Evolutionary conservation across 73 alveolate genomes (phyloP), one percentile per base, ranked within the genome.

Genomic region (Durusdinium trenchii): DNA sequence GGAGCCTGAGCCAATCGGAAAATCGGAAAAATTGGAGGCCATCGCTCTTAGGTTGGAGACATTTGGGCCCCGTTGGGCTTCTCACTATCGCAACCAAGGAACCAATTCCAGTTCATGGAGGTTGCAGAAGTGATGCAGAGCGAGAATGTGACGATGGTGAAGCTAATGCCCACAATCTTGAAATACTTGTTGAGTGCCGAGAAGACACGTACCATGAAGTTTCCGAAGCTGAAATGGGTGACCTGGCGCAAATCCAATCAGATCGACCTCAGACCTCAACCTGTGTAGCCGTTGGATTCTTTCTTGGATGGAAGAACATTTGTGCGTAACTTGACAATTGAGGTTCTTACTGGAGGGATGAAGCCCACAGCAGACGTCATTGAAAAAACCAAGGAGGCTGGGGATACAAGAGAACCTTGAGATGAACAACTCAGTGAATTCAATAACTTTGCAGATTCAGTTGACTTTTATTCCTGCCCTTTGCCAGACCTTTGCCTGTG

Each of bases 101-200:
- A 91, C 78, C 98, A 91, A 89, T 91, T 91, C n/a, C 98, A 91
- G 84, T 91, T 91, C 98, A 91, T 91, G 78, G 98, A 91, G 60
- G 98, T 91, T 12, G 98, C 98, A 7, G n/a, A 36, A 30, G 71
- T 91, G 98, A 91, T 91, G 98, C 76, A 76, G 35, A 89, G 71
- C 57, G 98, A 91, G 47, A 32, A 91, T 87, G 98, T 91, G 78
- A 91, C 79, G 36, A 91, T 91, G 57, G 98, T 91, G 79, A 91
- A 91, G 98, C 84, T 91, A 50, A 91, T 91, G 98, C 98, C 98
- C 18, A 91, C 98, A 45, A 91, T 91, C 78, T 89, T 91, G 90
- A 91, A 91, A 51, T 91, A 91, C 38, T 57, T 91, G 57, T 60
- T 91, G 45, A 67, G 90, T 38, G 90, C 98, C 35, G 98, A 91